Evolutionary conservation across 176 grass and related monocot genomes (phyloP).

Genomic region (Avena atlantica): DNA sequence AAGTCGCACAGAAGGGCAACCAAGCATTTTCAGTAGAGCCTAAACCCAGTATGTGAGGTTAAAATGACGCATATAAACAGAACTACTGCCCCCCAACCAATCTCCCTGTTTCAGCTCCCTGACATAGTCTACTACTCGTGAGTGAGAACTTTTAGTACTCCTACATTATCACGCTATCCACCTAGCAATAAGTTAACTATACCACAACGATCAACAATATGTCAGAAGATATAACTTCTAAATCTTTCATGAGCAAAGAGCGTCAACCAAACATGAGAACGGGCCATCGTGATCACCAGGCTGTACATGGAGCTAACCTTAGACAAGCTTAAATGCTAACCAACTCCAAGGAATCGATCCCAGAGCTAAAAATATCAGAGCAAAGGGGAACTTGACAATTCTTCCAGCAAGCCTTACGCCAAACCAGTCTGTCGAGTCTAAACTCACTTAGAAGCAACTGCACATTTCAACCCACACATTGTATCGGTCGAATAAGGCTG

Average conservation of each 20-base stretch:
- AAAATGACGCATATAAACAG: not conserved
- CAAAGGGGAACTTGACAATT: conserved; percentile 33
- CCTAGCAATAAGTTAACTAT: not conserved
- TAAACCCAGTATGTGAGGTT: not conserved
- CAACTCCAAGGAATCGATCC: conserved; percentile 45
- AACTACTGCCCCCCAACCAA: not conserved
- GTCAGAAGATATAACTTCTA: conserved; percentile 22
- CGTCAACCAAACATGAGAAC: conserved; percentile 32
- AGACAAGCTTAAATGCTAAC: conserved; percentile 62
- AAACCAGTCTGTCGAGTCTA: conserved; percentile 15
- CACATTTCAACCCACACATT: conserved; percentile 26
- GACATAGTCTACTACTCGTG: no score
- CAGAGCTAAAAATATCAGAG: conserved; percentile 39
- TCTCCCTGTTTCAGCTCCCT: conserved; percentile 10
- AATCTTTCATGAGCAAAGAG: conserved; percentile 27
- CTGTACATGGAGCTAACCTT: conserved; percentile 54
- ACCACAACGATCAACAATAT: conserved; percentile 5
- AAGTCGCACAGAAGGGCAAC: conserved; percentile 16
- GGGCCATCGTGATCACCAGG: conserved; percentile 46
- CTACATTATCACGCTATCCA: no score
- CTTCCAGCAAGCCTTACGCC: conserved; percentile 17
- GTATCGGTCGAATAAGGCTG: not conserved
- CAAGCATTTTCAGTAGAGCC: conserved; percentile 30
- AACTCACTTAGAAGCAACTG: conserved; percentile 10
- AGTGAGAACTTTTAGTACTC: no score